Evolutionary conservation across 352 stramenopile species (phyloP).

Genomic region (Peronosclerospora sorghi): DNA sequence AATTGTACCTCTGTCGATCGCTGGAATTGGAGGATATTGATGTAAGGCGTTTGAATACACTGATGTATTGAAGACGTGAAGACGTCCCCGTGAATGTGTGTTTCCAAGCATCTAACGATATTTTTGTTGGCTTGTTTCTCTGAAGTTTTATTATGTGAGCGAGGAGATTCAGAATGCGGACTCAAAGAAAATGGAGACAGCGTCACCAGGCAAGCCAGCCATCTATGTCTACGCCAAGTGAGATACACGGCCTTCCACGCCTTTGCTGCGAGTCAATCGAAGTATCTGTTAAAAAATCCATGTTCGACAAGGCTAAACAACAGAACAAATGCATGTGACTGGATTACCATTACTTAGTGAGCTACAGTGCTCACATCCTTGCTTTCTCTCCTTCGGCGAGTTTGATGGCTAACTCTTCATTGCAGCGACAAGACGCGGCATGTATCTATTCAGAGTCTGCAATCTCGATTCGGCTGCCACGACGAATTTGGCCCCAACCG

Average conservation of each 20-base stretch:
- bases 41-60: slow-evolving; percentile 17
- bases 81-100: no score
- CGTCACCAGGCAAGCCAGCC: slow-evolving; percentile 72
- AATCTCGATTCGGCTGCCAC: slow-evolving; percentile 92
- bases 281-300: not conserved
- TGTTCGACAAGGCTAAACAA: slow-evolving; percentile 1
- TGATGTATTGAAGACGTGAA: no score
- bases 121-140: not conserved
- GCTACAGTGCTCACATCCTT: slow-evolving; percentile 21
- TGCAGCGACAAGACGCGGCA: slow-evolving; percentile 14
- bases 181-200: slow-evolving; percentile 75
- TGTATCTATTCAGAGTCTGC: slow-evolving; percentile 77
- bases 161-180: slow-evolving; percentile 65
- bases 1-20: slow-evolving; percentile 73
- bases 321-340: slow-evolving; percentile 20
- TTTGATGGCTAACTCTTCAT: slow-evolving; percentile 14
- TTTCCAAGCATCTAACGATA: slow-evolving; percentile 12
- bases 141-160: slow-evolving; percentile 67
- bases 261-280: no score
- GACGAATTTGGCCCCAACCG: slow-evolving; percentile 98
- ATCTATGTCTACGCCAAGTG: slow-evolving; percentile 63
- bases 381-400: slow-evolving; percentile 9
- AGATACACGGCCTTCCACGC: not conserved
- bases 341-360: slow-evolving; percentile 28
- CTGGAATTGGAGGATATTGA: slow-evolving; percentile 84